These are phyloP conservation scores for Penicillium pancosmium DNA, from an alignment of 495 filamentous ascomycete species.

Conservation along the genomic window DNA sequence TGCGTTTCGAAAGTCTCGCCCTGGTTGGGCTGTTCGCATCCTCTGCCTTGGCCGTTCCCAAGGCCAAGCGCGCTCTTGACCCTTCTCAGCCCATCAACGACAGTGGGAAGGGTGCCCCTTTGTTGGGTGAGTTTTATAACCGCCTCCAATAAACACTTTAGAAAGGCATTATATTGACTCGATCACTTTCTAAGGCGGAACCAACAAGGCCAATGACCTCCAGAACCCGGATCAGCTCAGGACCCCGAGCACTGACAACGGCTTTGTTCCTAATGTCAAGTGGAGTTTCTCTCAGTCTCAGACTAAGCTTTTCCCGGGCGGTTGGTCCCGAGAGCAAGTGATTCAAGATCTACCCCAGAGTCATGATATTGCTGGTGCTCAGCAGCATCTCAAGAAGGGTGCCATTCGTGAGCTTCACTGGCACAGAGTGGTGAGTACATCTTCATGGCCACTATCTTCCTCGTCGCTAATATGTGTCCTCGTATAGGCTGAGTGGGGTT, in stretches of 20 bases:
- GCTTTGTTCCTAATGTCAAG: slow-evolving; percentile 62
- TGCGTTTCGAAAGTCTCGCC: slow-evolving; percentile 22
- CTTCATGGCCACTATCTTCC: not conserved
- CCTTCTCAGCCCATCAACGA: slow-evolving; percentile 56
- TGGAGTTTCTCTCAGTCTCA: slow-evolving; percentile 68
- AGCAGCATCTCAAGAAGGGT: slow-evolving; percentile 66
- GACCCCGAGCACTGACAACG: slow-evolving; percentile 58
- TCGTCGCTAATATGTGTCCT: not conserved
- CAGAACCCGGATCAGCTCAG: slow-evolving; percentile 65
- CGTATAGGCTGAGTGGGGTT: slow-evolving; percentile 65
- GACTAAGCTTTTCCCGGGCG: slow-evolving; percentile 59
- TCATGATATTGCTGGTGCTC: slow-evolving; percentile 63
- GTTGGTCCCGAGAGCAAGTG: slow-evolving; percentile 68
- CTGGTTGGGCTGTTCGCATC: slow-evolving; percentile 22
- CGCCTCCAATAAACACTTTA: too few species aligned
- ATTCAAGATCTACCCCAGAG: slow-evolving; percentile 60
- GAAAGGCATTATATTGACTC: not conserved
- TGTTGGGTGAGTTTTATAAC: slow-evolving; percentile 46
- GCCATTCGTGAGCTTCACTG: slow-evolving; percentile 67
- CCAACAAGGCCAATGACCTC: slow-evolving; percentile 45
- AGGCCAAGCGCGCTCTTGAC: slow-evolving; percentile 40
- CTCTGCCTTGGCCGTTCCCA: slow-evolving; percentile 28
- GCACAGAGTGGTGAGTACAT: slow-evolving; percentile 59
- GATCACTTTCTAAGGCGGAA: slow-evolving; percentile 28
- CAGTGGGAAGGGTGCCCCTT: slow-evolving; percentile 58